phyloP scores from a whole-genome alignment of 2,329 filamentous ascomycete genomes.

The Colletotrichum magnum region DNA sequence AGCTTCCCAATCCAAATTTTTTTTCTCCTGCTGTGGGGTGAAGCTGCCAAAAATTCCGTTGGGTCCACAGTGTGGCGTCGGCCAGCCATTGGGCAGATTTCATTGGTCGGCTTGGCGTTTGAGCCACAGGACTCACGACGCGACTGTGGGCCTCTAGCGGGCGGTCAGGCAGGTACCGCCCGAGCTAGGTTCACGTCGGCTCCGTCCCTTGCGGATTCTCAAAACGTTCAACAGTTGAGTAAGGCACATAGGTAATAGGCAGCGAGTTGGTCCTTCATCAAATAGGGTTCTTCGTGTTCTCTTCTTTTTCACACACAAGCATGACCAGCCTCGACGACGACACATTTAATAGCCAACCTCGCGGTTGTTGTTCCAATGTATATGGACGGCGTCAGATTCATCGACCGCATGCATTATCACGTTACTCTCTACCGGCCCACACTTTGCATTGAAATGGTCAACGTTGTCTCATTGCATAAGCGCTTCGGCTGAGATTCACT shows the following conservation, averaged over 20 bases:
- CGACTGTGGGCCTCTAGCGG: slow-evolving; percentile 6
- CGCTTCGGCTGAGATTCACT: neutral
- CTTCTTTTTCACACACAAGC: too few species aligned
- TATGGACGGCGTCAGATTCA: neutral
- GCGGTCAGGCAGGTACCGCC: too few species aligned
- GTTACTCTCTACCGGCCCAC: neutral
- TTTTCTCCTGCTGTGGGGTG: slow-evolving; percentile 43
- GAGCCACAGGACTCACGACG: slow-evolving; percentile 38
- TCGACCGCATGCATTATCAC: neutral
- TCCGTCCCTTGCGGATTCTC: too few species aligned
- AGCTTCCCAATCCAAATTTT: slow-evolving; percentile 44
- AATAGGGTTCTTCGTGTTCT: too few species aligned
- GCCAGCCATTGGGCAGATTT: slow-evolving; percentile 21
- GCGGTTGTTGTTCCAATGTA: neutral
- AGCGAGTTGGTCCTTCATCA: too few species aligned
- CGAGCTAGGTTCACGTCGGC: too few species aligned
- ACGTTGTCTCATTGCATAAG: neutral
- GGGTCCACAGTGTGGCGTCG: slow-evolving; percentile 31
- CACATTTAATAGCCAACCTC: neutral
- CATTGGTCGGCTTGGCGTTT: slow-evolving; percentile 10
- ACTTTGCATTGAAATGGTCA: neutral
- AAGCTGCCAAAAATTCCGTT: slow-evolving; percentile 35
- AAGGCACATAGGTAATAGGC: too few species aligned
- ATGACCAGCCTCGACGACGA: neutral
- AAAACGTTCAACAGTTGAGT: too few species aligned